A percentile compares a stretch with the other conserved stretches of the same genome.
Conservation (phyloP, 2,329 filamentous ascomycete species). For the Aspergillus hortae region DNA sequence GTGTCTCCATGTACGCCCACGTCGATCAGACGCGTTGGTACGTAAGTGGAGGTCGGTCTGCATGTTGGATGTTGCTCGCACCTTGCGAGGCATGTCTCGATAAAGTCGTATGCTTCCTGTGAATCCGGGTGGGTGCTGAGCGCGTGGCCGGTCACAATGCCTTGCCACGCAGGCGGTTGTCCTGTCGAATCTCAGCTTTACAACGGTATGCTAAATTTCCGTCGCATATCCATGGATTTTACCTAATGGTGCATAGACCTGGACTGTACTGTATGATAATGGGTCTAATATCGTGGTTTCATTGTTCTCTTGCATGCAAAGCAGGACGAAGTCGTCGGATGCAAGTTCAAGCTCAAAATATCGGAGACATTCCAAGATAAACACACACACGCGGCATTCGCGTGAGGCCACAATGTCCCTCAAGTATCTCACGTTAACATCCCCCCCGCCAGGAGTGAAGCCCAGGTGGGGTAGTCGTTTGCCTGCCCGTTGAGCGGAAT, state of each 20-base stretch:
- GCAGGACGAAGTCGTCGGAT: background rate
- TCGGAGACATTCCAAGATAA: background rate
- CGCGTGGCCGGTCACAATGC: background rate
- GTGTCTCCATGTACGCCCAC: background rate
- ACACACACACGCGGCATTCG: background rate
- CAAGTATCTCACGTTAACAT: background rate
- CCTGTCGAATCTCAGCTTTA: background rate
- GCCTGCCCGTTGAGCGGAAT: background rate
- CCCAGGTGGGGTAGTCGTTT: background rate
- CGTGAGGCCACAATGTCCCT: background rate
- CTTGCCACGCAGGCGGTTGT: background rate
- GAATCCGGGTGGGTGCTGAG: background rate
- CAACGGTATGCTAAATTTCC: background rate
- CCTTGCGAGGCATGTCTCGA: background rate
- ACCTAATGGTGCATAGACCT: background rate
- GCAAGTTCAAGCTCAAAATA: background rate
- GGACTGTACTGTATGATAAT: background rate
- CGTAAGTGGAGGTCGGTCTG: background rate
- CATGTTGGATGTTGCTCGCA: background rate
- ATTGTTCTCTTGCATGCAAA: background rate
- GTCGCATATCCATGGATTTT: background rate
- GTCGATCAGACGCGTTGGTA: background rate
- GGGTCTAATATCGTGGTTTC: background rate
- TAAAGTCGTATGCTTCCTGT: background rate
- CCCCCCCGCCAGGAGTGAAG: background rate